Percentiles rank a stretch among this genome's conserved stretches.
Evolutionary conservation across 805 yeast species (phyloP).

Genomic region (Zygosaccharomyces gambellarensis): DNA sequence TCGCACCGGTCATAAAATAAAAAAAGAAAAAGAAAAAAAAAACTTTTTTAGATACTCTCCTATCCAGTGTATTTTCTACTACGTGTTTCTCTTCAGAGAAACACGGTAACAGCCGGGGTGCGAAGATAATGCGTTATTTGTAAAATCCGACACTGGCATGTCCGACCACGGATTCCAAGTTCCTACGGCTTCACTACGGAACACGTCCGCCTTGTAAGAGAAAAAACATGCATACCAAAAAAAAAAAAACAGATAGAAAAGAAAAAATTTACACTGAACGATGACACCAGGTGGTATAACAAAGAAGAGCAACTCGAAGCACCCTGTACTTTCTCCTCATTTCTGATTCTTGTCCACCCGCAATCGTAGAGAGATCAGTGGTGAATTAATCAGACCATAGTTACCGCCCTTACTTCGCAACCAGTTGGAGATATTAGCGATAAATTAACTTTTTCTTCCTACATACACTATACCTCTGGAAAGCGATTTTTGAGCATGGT

Average conservation of each 20-base stretch:
- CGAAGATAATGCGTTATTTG: neutral
- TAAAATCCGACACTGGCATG: neutral
- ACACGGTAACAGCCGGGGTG: neutral
- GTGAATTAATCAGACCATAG: neutral
- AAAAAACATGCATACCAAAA: neutral
- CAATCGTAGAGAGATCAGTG: neutral
- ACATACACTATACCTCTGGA: neutral
- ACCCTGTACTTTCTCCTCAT: neutral
- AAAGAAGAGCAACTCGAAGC: neutral
- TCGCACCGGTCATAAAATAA: too few species aligned
- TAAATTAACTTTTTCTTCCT: neutral
- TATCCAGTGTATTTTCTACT: neutral
- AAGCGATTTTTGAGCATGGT: neutral
- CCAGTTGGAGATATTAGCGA: too few species aligned
- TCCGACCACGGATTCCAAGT: neutral
- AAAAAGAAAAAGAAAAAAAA: too few species aligned
- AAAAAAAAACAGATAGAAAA: neutral
- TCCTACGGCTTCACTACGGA: neutral
- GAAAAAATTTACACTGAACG: neutral
- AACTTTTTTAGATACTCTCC: too few species aligned
- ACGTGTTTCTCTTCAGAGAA: neutral
- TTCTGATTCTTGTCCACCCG: neutral
- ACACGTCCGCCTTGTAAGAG: neutral
- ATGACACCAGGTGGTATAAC: neutral
- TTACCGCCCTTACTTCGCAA: too few species aligned